Conservation (phyloP, 2,329 filamentous ascomycete genomes). For the Fusarium bactridioides region DNA sequence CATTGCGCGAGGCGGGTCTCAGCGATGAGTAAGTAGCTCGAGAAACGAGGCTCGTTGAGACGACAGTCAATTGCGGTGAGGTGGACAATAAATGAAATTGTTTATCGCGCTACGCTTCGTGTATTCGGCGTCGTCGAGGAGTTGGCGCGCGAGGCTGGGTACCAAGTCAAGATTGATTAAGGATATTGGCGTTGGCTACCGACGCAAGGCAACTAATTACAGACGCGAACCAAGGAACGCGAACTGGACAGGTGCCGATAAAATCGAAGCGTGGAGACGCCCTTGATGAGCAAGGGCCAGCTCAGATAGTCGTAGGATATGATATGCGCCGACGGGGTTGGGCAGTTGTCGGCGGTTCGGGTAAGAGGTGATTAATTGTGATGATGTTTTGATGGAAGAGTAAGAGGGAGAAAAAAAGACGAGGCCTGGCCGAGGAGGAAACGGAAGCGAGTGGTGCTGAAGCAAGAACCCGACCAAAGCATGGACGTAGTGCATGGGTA, state of each 20-base stretch:
- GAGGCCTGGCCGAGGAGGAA: slow-evolving; percentile 38
- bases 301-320: not conserved
- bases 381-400: slow-evolving; percentile 42
- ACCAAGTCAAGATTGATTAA: slow-evolving; percentile 14
- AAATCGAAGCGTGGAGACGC: not conserved
- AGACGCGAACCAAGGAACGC: slow-evolving; percentile 32
- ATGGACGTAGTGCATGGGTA: slow-evolving; percentile 13
- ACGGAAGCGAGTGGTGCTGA: slow-evolving; percentile 30
- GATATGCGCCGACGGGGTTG: slow-evolving; percentile 5
- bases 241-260: not conserved
- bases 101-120: slow-evolving; percentile 14
- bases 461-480: slow-evolving; percentile 15
- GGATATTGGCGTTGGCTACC: slow-evolving; percentile 21
- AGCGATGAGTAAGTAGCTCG: slow-evolving; percentile 19
- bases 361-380: slow-evolving; percentile 26
- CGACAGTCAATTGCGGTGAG: not conserved
- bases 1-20: slow-evolving; percentile 52
- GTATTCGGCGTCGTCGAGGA: slow-evolving; percentile 13
- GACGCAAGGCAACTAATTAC: slow-evolving; percentile 15
- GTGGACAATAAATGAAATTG: not conserved
- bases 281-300: slow-evolving; percentile 12
- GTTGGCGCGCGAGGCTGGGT: slow-evolving; percentile 34
- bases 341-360: slow-evolving; percentile 25
- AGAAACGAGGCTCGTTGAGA: slow-evolving; percentile 19
- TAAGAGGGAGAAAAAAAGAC: slow-evolving; percentile 42